Base-by-base conservation (phyloP, 2,329 filamentous ascomycete species). In the Sporothrix globosa region DNA sequence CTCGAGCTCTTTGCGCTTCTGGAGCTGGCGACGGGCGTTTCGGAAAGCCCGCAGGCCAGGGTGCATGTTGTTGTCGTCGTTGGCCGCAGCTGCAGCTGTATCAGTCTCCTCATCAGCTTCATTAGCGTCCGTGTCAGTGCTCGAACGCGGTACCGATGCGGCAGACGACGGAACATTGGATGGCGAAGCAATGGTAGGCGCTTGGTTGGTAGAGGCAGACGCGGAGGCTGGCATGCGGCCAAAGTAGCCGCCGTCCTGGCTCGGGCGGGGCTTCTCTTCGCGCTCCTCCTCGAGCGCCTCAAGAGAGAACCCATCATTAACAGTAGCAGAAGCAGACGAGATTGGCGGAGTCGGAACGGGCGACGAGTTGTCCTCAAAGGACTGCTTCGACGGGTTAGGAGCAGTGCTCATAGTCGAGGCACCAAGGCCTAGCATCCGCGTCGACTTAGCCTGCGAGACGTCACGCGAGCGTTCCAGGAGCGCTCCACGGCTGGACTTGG, bases 401-500 rank as follows among this genome's bases (percentile, higher is more conserved):
- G 81, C 77, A 14, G 78, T 80, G 52, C 78, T 81, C 73, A 82
- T 80, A 3, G 80, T 80, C 3, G 80, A 74, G 10, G 80, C 77
- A 10, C 84, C 84, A 17, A 90, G 78, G 3, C 88, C 88, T 13
- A 90, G 83, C 77, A 89, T 85, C 78, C 88, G 91, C 77, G 86
- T 84, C 0, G 85, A 81, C 76, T 89, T 91, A 2, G 83, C 79
- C 71, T 81, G 84, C 10, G 79, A 80, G 7, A 39, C 34, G 27
- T 81, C 83, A 56, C 79, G 75, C 14, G 76, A 73, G 19, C 83
- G 79, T 21, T 85, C 85, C 34, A 84, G 82, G 34, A 93, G 80
- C 3, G 90, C 91, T 17, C 90, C 88, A 24, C 86, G 84, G 77
- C 91, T 93, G 3, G 88, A 85, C 79, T 91, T 92, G 27, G 85